These are phyloP conservation scores for Kuraishia borneana DNA, from an alignment of 805 yeast species.

Conservation along the genomic window DNA sequence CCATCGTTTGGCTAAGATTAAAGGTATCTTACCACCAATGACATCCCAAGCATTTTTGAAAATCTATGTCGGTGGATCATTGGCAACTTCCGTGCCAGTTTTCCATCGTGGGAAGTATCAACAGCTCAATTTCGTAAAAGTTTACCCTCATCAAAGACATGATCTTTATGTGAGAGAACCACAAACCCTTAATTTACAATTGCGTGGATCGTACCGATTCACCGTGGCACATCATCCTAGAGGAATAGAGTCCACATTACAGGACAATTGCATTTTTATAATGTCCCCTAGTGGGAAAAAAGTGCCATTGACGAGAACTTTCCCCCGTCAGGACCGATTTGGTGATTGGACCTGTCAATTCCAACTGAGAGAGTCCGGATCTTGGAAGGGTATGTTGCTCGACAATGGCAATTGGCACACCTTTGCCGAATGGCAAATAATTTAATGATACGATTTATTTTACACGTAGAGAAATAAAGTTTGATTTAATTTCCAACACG, in stretches of 20 bases:
- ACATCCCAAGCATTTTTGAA: slow-evolving; percentile 61
- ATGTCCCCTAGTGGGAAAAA: slow-evolving; percentile 83
- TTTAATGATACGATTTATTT: too few relatives aligned
- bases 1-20: slow-evolving; percentile 60
- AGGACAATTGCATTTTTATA: slow-evolving; percentile 13
- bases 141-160: slow-evolving; percentile 58
- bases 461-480: too few relatives aligned
- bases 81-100: slow-evolving; percentile 65
- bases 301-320: slow-evolving; percentile 30
- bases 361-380: slow-evolving; percentile 60
- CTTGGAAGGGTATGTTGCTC: slow-evolving; percentile 74
- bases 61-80: slow-evolving; percentile 60
- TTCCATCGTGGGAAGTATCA: slow-evolving; percentile 58
- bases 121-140: slow-evolving; percentile 57
- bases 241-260: not conserved
- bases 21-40: slow-evolving; percentile 70
- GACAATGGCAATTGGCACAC: slow-evolving; percentile 75
- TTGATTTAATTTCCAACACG: too few relatives aligned
- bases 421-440: slow-evolving; percentile 73
- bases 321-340: slow-evolving; percentile 35
- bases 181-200: slow-evolving; percentile 52
- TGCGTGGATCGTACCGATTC: slow-evolving; percentile 54
- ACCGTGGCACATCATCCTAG: slow-evolving; percentile 38
- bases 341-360: slow-evolving; percentile 54
- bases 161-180: slow-evolving; percentile 84